phyloP scores from a whole-genome alignment of 139 green algal genomes.

The Mesotaenium endlicherianum region DNA sequence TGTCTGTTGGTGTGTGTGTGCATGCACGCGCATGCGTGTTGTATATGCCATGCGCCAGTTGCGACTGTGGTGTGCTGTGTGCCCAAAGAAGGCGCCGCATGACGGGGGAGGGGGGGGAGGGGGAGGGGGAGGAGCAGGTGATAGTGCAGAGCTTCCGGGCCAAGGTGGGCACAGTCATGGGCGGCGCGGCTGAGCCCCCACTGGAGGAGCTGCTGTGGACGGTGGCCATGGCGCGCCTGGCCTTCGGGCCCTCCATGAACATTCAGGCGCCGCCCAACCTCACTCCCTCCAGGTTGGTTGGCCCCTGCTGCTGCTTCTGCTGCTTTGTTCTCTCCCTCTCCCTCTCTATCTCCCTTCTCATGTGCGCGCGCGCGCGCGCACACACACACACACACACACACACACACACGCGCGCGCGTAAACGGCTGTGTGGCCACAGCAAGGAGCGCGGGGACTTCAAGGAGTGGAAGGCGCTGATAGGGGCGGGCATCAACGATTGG shows the following conservation, averaged over 20 bases:
- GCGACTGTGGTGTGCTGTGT: no score
- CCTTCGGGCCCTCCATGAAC: conserved; percentile 69
- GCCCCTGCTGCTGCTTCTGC: neutral
- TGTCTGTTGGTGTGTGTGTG: no score
- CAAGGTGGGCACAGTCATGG: conserved; percentile 77
- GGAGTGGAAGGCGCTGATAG: conserved; percentile 67
- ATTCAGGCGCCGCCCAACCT: conserved; percentile 86
- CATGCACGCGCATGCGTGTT: no score
- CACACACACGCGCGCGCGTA: neutral
- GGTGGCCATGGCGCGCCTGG: conserved; percentile 69
- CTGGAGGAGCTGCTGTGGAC: conserved; percentile 74
- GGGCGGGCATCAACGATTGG: conserved; percentile 84
- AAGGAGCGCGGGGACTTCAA: neutral
- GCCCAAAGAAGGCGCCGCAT: no score
- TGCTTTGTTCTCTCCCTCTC: neutral
- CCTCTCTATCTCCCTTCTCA: neutral
- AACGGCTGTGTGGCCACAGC: neutral
- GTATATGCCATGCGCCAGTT: no score
- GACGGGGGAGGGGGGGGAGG: no score
- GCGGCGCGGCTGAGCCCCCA: conserved; percentile 52
- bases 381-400: neutral
- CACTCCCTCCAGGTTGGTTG: conserved; percentile 51
- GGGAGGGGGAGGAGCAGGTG: no score
- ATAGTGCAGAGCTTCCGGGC: conserved; percentile 85
- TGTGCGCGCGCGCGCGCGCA: neutral